Conservation (phyloP, 805 yeast genomes). For the Suhomyces tanzawaensis region DNA sequence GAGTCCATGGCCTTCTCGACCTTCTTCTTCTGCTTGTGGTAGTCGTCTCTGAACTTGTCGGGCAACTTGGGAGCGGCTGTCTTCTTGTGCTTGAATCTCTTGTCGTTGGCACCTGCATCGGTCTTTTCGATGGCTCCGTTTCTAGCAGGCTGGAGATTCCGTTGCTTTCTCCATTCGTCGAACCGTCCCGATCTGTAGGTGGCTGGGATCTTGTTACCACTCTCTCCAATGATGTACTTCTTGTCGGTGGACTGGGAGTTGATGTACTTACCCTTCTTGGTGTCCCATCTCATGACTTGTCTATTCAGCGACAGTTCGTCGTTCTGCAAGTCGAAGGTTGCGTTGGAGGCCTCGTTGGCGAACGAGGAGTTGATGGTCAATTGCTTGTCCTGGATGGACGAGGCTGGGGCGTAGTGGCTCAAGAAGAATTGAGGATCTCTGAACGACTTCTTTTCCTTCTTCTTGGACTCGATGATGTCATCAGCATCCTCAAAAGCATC, state of each 20-base stretch:
- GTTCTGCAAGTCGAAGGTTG: conserved; percentile 77
- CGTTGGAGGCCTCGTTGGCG: conserved; percentile 78
- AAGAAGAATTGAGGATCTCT: conserved; percentile 79
- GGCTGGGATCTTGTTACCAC: conserved; percentile 91
- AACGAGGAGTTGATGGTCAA: conserved; percentile 57
- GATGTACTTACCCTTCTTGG: conserved; percentile 84
- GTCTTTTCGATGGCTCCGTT: conserved; percentile 54
- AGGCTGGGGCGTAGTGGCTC: conserved; percentile 85
- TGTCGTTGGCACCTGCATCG: conserved; percentile 22
- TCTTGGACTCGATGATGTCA: conserved; percentile 27
- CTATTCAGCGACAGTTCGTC: conserved; percentile 72
- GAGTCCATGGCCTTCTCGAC: conserved; percentile 75
- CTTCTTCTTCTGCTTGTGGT: conserved; percentile 73
- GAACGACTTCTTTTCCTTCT: conserved; percentile 47
- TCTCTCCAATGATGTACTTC: conserved; percentile 90
- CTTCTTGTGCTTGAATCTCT: conserved; percentile 69
- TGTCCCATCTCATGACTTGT: conserved; percentile 88
- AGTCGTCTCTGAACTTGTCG: conserved; percentile 89
- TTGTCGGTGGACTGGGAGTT: conserved; percentile 76
- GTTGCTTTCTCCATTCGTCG: conserved; percentile 84
- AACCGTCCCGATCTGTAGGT: conserved; percentile 85
- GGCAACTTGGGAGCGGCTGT: conserved; percentile 83
- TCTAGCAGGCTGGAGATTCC: conserved; percentile 51
- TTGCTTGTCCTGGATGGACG: conserved; percentile 79
- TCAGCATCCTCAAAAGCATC: conserved; percentile 56